These are phyloP conservation scores for Monotropa hypopitys DNA, from an alignment of 179 eudicot species.

Conservation along the genomic window DNA sequence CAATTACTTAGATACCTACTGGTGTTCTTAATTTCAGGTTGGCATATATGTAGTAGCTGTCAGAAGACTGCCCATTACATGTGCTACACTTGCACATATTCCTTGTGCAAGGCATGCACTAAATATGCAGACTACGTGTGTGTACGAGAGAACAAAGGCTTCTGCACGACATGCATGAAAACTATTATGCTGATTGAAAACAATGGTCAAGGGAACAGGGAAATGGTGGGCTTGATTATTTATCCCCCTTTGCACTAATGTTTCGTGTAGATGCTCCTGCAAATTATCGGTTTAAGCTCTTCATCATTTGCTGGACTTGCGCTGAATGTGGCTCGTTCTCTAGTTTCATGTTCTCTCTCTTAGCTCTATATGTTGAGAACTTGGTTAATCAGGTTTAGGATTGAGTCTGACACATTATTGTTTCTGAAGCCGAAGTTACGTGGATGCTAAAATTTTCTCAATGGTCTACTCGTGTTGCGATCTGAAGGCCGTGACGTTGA, in stretches of 20 bases:
- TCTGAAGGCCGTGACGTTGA: not conserved
- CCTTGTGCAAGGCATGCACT: slow-evolving; percentile 87
- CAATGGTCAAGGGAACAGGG: slow-evolving; percentile 46
- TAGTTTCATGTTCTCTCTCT: not conserved
- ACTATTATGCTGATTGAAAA: slow-evolving; percentile 73
- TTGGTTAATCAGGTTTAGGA: not conserved
- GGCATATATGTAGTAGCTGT: slow-evolving; percentile 93
- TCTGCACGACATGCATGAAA: slow-evolving; percentile 82
- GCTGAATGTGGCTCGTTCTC: not conserved
- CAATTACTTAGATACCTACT: not conserved
- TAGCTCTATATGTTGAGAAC: not conserved
- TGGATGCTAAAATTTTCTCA: not conserved
- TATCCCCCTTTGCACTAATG: not conserved
- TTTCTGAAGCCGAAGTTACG: not conserved
- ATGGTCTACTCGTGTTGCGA: not conserved
- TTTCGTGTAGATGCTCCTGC: not conserved
- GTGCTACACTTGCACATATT: slow-evolving; percentile 89
- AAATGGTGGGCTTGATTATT: slow-evolving; percentile 29
- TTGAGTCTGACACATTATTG: not conserved
- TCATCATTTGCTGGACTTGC: not conserved
- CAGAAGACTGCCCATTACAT: slow-evolving; percentile 65
- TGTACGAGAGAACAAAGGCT: slow-evolving; percentile 84
- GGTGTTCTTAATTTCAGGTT: slow-evolving; percentile 45
- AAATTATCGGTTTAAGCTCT: not conserved
- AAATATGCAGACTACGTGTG: slow-evolving; percentile 46